These are phyloP conservation scores for Tuber brumale DNA, from an alignment of 495 filamentous ascomycete genomes.

Conservation along the genomic window DNA sequence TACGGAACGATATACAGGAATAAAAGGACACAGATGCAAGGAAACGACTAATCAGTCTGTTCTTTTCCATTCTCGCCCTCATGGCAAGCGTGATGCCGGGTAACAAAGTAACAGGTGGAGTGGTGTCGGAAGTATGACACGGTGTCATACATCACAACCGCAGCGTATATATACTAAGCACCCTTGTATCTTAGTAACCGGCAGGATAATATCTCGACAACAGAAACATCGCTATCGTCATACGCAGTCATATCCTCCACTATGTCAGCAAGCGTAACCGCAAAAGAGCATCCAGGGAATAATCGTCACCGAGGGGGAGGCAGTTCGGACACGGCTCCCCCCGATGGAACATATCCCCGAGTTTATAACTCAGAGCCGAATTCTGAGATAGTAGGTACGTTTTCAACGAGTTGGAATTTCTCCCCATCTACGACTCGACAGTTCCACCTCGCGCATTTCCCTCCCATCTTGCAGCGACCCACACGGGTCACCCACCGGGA, in stretches of 20 bases:
- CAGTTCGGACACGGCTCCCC: slow-evolving; percentile 35
- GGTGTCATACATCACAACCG: no score
- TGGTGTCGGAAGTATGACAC: no score
- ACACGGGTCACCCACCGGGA: no score
- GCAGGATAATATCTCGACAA: neutral
- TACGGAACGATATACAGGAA: no score
- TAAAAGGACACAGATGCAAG: no score
- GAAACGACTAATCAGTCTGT: no score
- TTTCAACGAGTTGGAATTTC: slow-evolving; percentile 8
- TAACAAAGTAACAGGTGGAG: no score
- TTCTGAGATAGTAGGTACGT: slow-evolving; percentile 38
- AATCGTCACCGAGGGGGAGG: slow-evolving; percentile 15
- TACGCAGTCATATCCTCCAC: slow-evolving; percentile 33
- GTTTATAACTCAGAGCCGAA: neutral
- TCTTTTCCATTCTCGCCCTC: no score
- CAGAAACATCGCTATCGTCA: slow-evolving; percentile 32
- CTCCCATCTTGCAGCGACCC: no score
- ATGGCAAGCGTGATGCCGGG: no score
- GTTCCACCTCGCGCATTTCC: no score
- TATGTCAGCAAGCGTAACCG: slow-evolving; percentile 40
- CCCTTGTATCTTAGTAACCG: slow-evolving; percentile 34
- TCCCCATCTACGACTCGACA: neutral
- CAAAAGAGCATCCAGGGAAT: slow-evolving; percentile 30
- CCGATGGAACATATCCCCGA: slow-evolving; percentile 37
- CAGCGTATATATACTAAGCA: slow-evolving; percentile 9